These are phyloP conservation scores for Magnolia kwangsiensis DNA, from an alignment of 164 flowering plant species.

Conservation along the genomic window DNA sequence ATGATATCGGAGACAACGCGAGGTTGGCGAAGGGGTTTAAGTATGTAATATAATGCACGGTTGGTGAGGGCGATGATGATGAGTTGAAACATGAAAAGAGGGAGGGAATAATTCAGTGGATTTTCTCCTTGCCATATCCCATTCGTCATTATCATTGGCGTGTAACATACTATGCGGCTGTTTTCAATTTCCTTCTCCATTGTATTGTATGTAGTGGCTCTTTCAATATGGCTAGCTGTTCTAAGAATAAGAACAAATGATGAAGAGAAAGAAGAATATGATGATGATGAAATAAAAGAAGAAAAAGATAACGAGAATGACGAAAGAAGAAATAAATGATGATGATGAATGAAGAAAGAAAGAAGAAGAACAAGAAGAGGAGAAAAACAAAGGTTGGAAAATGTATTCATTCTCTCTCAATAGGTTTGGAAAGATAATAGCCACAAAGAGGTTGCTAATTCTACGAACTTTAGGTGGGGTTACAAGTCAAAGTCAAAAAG, in stretches of 20 bases:
- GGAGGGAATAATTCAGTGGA: background rate
- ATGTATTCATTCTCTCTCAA: too few relatives aligned
- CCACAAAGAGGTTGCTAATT: too few relatives aligned
- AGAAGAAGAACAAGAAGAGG: too few relatives aligned
- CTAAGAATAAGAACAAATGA: too few relatives aligned
- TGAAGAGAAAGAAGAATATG: background rate
- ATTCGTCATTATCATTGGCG: background rate
- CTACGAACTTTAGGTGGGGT: too few relatives aligned
- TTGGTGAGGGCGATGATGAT: background rate
- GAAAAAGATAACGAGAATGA: background rate
- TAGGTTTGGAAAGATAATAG: too few relatives aligned
- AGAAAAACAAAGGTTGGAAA: too few relatives aligned
- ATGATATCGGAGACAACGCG: slow-evolving; percentile 1
- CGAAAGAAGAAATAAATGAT: too few relatives aligned
- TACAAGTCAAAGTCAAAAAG: too few relatives aligned
- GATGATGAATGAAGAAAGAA: too few relatives aligned
- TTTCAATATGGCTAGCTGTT: background rate
- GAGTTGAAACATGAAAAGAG: slow-evolving; percentile 2
- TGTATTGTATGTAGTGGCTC: background rate
- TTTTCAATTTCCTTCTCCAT: background rate
- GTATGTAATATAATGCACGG: background rate
- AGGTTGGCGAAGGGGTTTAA: slow-evolving; percentile 6
- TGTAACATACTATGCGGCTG: background rate
- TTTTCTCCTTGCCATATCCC: slow-evolving; percentile 8
- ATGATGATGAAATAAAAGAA: background rate